Percentiles rank a stretch among this genome's conserved stretches.
Conservation (phyloP, 768 basidiomycete species). For the Phylloporus sp. region DNA sequence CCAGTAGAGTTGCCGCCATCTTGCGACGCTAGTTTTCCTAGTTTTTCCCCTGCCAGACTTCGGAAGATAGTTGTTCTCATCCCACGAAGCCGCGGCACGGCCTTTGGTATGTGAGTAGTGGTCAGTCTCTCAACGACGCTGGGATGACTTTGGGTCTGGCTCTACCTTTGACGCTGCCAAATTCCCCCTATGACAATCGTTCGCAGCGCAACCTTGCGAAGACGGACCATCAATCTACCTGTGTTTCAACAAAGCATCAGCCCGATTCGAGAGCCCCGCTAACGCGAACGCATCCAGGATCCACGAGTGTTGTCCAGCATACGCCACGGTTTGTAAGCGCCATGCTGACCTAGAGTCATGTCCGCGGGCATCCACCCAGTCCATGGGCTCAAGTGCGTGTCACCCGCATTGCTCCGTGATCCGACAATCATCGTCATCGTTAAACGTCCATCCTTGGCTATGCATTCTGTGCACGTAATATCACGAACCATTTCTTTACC, state of each 20-base stretch:
- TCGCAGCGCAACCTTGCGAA: slow-evolving; percentile 48
- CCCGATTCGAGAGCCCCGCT: slow-evolving; percentile 17
- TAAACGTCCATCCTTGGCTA: slow-evolving; percentile 66
- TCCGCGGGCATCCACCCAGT: background rate
- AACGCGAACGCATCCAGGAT: slow-evolving; percentile 66
- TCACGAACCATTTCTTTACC: slow-evolving; percentile 56
- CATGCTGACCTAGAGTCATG: slow-evolving; percentile 47
- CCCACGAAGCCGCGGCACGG: no score
- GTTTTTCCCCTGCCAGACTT: no score
- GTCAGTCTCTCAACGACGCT: slow-evolving; percentile 46
- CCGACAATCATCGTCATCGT: slow-evolving; percentile 66
- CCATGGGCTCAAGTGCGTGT: background rate
- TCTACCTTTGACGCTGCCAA: slow-evolving; percentile 50
- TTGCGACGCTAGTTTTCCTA: no score
- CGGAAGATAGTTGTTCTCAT: no score
- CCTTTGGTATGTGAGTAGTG: no score
- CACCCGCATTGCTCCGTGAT: slow-evolving; percentile 72
- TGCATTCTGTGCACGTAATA: slow-evolving; percentile 56
- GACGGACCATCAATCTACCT: slow-evolving; percentile 62
- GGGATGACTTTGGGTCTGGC: slow-evolving; percentile 59
- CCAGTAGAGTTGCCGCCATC: slow-evolving; percentile 81
- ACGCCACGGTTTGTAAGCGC: slow-evolving; percentile 68
- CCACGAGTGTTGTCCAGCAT: no score
- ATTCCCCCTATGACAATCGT: slow-evolving; percentile 43
- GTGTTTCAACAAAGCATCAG: background rate